Evolutionary conservation across 495 filamentous ascomycete genomes (phyloP), one percentile per base, ranked within the genome.

Genomic region (Amphirosellinia nigrospora): DNA sequence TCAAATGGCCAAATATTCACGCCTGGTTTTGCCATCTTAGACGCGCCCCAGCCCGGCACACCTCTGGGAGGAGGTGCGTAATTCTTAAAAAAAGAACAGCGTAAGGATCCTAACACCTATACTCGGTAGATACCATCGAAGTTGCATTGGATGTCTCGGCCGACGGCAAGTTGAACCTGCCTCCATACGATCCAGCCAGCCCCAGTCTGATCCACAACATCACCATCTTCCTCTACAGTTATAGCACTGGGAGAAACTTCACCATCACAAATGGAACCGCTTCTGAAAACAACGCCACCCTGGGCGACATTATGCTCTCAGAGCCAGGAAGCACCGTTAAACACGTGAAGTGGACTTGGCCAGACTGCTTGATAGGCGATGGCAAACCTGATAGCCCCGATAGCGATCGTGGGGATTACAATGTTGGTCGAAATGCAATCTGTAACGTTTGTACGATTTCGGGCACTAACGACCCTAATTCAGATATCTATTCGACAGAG

Each of bases 291-390:
- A 83, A 84, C 60, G 84, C 84, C 43, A 89, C 85, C 59, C 79
- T 90, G 16, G 89, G 88, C 1, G 83, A 89, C 34, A 87, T 91
- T 58, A 86, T 91, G 80, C 73, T 79, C 56, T 84, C 87, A 50
- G 89, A 91, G 72, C 80, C 85, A 1, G 85, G 86, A 11, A 89
- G 87, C 69, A 91, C 89, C 0, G 90, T 91, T 34, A 91, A 91
- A 75, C 89, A 91, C 75, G 86, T 91, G 50, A 89, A 88, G 72
- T 91, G 89, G 88, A 75, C 68, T 11, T 91, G 89, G 89, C 89
- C 90, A 2, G 84, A 84, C 58, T 91, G 89, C 73, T 79, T 92
- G 1, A 86, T 88, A 21, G 89, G 89, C 11, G 80, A 88, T 62
- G 88, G 88, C 7, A 69, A 82, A 72, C 77, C 80, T 13, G 69